Conservation (phyloP, 139 green algal genomes). For the Ettlia oleoabundans region DNA sequence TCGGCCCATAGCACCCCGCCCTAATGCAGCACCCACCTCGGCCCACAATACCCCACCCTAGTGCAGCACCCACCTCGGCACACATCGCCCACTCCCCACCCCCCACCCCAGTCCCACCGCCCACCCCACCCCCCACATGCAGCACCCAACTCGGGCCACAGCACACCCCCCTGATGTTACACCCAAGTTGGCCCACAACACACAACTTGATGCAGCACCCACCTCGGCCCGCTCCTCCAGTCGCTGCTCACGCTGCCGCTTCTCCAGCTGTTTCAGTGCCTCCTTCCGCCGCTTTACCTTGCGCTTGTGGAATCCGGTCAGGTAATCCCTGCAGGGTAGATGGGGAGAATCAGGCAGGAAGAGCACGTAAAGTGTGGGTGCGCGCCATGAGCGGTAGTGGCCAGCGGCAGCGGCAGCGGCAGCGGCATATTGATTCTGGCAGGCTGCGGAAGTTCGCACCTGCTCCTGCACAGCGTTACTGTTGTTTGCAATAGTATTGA, state of each 20-base stretch:
- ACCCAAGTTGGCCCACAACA: background rate
- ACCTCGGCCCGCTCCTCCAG: conserved; percentile 65
- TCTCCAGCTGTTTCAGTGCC: conserved; percentile 63
- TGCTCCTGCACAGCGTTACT: too few relatives aligned
- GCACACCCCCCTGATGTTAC: background rate
- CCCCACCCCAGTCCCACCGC: too few relatives aligned
- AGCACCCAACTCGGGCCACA: background rate
- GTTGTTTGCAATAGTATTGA: background rate
- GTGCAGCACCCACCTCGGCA: too few relatives aligned
- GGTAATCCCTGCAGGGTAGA: conserved; percentile 58
- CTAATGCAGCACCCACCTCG: too few relatives aligned
- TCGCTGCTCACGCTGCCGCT: conserved; percentile 51
- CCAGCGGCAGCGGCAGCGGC: background rate
- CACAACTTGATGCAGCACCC: background rate
- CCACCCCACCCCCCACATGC: too few relatives aligned
- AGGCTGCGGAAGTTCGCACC: too few relatives aligned
- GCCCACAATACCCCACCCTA: too few relatives aligned
- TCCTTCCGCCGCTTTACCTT: conserved; percentile 73
- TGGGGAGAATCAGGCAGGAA: background rate
- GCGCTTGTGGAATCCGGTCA: conserved; percentile 75
- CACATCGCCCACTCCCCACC: too few relatives aligned
- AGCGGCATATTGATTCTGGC: background rate
- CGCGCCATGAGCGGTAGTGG: background rate
- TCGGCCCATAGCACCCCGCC: too few relatives aligned
- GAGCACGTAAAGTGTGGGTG: background rate